These are phyloP conservation scores for Clonostachys rhizophaga DNA, from an alignment of 2,329 filamentous ascomycete species.

Conservation along the genomic window DNA sequence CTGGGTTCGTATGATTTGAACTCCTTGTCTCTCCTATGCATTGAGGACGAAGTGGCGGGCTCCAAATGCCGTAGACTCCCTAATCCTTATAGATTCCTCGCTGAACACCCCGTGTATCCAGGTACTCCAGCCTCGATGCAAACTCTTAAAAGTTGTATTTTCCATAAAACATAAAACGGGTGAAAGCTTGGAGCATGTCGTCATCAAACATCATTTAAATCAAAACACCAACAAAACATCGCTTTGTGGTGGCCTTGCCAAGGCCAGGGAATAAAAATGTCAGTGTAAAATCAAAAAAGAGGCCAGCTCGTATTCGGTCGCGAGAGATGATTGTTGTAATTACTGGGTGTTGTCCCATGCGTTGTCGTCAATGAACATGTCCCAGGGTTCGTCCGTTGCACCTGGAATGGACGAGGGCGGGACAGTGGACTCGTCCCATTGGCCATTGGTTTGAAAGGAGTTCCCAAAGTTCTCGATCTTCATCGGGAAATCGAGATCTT, in stretches of 20 bases:
- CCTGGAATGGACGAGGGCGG: neutral
- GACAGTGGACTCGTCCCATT: slow-evolving; percentile 3
- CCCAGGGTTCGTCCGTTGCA: slow-evolving; percentile 20
- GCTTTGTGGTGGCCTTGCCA: no score
- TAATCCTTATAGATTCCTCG: no score
- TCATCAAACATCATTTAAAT: no score
- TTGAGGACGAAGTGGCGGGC: no score
- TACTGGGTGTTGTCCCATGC: slow-evolving; percentile 8
- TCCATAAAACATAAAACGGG: neutral
- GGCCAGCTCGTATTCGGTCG: neutral
- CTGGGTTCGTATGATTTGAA: no score
- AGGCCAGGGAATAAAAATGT: neutral
- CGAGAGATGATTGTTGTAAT: neutral
- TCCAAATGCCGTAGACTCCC: no score
- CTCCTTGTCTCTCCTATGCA: no score
- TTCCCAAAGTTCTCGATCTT: neutral
- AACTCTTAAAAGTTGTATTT: no score
- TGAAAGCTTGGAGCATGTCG: neutral
- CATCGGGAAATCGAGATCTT: neutral
- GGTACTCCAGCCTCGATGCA: no score
- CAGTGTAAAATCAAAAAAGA: neutral
- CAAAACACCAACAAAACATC: no score
- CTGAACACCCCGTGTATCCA: no score
- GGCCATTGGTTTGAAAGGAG: neutral
- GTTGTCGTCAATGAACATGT: slow-evolving; percentile 20